Conservation (phyloP, 2,329 filamentous ascomycete species). For the Blumeria graminis region DNA sequence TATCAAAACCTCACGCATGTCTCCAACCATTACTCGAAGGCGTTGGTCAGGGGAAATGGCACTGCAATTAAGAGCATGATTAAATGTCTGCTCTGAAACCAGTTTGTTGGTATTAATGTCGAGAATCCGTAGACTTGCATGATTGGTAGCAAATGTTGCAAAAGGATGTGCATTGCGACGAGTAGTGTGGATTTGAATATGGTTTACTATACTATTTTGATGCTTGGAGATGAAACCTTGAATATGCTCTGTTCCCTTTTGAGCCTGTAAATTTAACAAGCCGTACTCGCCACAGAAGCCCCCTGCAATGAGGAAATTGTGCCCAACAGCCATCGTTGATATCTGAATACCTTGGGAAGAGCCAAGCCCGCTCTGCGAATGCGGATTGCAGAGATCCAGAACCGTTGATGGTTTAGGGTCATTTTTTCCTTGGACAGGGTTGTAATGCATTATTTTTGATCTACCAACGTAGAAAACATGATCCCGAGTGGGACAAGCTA, state of each 20-base stretch:
- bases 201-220: conserved; percentile 38
- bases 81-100: conserved; percentile 28
- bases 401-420: conserved; percentile 11
- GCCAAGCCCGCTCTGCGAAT: no score
- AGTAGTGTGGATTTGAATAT: conserved; percentile 31
- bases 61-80: conserved; percentile 45
- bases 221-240: conserved; percentile 22
- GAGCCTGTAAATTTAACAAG: conserved; percentile 14
- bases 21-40: conserved; percentile 49
- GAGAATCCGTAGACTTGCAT: conserved; percentile 30
- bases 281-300: conserved; percentile 19
- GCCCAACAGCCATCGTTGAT: conserved; percentile 14
- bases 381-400: conserved; percentile 12
- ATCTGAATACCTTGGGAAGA: conserved; percentile 13
- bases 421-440: conserved; percentile 19
- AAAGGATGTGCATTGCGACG: conserved; percentile 27
- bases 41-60: conserved; percentile 47
- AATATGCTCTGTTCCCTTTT: conserved; percentile 12
- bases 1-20: conserved; percentile 39
- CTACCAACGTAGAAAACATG: conserved; percentile 31
- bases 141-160: conserved; percentile 39
- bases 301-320: conserved; percentile 17
- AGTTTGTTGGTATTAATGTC: conserved; percentile 35
- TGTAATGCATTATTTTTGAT: conserved; percentile 25
- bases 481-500: conserved; percentile 30